Conservation (phyloP, 2,329 filamentous ascomycete genomes). For the Fusarium luffae region DNA sequence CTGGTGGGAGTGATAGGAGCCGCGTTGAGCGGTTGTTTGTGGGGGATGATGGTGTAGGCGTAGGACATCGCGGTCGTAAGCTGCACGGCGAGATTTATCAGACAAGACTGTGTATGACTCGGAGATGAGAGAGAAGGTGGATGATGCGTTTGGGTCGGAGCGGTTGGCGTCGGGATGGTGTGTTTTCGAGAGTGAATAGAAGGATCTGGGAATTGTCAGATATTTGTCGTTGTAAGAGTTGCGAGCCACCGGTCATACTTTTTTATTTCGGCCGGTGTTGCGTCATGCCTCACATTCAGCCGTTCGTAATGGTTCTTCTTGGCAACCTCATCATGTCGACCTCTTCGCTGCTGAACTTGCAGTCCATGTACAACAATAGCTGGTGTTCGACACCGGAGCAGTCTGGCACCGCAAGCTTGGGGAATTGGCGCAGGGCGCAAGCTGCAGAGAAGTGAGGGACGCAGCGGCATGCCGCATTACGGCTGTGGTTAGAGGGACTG, state of each 20-base stretch:
- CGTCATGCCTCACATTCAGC: conserved; percentile 76
- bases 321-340: conserved; percentile 34
- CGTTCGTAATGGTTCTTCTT: conserved; percentile 81
- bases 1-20: conserved; percentile 70
- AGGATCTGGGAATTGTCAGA: conserved; percentile 63
- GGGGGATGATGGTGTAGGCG: conserved; percentile 52
- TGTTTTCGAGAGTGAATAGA: conserved; percentile 90
- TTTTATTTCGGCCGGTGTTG: conserved; percentile 83
- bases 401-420: conserved; percentile 21
- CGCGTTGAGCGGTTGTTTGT: conserved; percentile 50
- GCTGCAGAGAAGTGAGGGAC: conserved; percentile 47
- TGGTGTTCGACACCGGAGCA: conserved; percentile 39
- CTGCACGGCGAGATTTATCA: conserved; percentile 76
- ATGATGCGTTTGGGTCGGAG: conserved; percentile 74
- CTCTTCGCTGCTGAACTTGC: conserved; percentile 29
- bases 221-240: neutral
- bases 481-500: conserved; percentile 35
- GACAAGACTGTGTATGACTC: conserved; percentile 85
- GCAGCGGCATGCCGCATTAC: conserved; percentile 74
- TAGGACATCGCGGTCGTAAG: conserved; percentile 81
- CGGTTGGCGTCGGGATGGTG: conserved; percentile 95
- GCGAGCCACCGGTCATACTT: conserved; percentile 62
- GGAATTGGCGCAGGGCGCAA: conserved; percentile 39
- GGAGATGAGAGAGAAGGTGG: conserved; percentile 84
- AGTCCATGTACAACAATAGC: conserved; percentile 3